A percentile compares a stretch with the other conserved stretches of the same genome.
Evolutionary conservation across 1,284 basidiomycete genomes (phyloP).

Genomic region (Bjerkandera adusta): DNA sequence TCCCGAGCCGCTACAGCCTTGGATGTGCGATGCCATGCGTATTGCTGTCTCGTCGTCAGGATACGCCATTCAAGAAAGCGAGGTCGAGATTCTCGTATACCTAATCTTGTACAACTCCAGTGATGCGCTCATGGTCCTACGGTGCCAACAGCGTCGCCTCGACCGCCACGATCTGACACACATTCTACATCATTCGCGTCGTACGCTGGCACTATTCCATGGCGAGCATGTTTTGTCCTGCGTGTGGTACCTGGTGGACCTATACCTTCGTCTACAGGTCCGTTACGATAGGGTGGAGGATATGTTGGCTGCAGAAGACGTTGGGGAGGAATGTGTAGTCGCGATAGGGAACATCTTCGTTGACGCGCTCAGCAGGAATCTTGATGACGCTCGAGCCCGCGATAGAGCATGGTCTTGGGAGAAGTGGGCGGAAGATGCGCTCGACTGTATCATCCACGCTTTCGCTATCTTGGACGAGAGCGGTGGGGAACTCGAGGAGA

Average conservation of each 20-base stretch:
- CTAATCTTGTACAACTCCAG: neutral
- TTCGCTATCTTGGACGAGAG: neutral
- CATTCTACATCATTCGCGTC: neutral
- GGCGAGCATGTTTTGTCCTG: neutral
- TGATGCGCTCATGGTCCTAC: neutral
- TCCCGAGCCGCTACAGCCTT: neutral
- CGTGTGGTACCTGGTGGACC: neutral
- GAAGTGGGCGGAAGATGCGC: neutral
- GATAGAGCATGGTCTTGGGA: neutral
- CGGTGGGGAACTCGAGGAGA: neutral
- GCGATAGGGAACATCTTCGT: neutral
- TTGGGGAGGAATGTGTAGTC: neutral
- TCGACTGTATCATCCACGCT: neutral
- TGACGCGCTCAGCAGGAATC: neutral
- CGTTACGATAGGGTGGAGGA: neutral
- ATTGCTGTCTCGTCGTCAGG: neutral
- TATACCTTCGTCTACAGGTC: neutral
- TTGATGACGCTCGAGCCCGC: neutral
- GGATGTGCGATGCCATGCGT: neutral
- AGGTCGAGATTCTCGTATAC: neutral
- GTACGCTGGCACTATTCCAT: neutral
- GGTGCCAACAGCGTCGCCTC: neutral
- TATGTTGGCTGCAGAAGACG: neutral
- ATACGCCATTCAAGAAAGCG: conserved; percentile 1
- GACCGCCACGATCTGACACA: neutral